Conservation (phyloP, 202 grass and related monocot genomes). For the Schoenoplectus triqueter region DNA sequence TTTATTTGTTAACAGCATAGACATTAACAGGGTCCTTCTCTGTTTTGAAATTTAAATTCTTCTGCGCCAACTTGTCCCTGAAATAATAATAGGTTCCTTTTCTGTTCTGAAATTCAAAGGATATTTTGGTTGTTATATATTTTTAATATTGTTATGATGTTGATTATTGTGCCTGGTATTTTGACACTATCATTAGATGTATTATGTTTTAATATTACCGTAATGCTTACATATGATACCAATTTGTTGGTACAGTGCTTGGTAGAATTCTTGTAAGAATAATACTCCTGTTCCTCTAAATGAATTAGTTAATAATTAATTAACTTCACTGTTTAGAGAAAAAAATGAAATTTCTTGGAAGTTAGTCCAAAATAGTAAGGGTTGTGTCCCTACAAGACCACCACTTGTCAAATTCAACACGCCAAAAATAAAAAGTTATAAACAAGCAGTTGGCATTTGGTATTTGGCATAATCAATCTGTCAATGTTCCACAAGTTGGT, state of each 20-base stretch:
- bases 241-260: neutral
- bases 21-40: no score
- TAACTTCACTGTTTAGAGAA: neutral
- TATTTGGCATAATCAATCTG: neutral
- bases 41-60: no score
- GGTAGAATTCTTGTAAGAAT: neutral
- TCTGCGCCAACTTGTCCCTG: no score
- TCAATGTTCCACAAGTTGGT: neutral
- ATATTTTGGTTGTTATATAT: neutral
- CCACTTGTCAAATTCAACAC: neutral
- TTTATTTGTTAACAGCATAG: no score
- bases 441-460: neutral
- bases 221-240: neutral
- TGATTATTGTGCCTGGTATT: neutral
- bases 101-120: no score
- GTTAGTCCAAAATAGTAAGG: neutral
- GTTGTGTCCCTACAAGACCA: neutral
- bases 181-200: neutral
- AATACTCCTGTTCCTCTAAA: neutral
- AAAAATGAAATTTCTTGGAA: neutral
- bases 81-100: no score
- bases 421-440: neutral
- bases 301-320: neutral
- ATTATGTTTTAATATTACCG: no score
- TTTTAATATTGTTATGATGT: neutral